phyloP scores from a whole-genome alignment of 1,139 yeast species.

The Candida sp. region DNA sequence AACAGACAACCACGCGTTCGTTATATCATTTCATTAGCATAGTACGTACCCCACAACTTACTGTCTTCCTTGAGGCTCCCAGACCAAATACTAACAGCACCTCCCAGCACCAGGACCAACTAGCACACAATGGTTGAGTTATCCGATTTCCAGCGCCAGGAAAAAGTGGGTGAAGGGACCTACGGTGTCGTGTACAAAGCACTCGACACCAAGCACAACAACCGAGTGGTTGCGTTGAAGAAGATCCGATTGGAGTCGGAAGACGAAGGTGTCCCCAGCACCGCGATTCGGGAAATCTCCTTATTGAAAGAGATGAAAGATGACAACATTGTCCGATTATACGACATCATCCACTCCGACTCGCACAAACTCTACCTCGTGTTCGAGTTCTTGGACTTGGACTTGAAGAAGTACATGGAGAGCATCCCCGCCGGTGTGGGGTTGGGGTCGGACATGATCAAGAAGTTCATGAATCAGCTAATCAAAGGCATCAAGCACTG shows the following conservation, averaged over 20 bases:
- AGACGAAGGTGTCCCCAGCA: slow-evolving; percentile 98
- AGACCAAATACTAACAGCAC: neutral
- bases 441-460: slow-evolving; percentile 87
- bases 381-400: slow-evolving; percentile 92
- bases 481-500: slow-evolving; percentile 94
- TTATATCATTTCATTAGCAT: neutral
- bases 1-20: neutral
- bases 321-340: slow-evolving; percentile 88
- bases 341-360: slow-evolving; percentile 97
- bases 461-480: slow-evolving; percentile 91
- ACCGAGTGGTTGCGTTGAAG: slow-evolving; percentile 92
- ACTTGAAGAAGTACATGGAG: slow-evolving; percentile 97
- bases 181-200: slow-evolving; percentile 99
- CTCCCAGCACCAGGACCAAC: neutral
- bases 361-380: slow-evolving; percentile 93
- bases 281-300: slow-evolving; percentile 97
- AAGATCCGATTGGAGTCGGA: slow-evolving; percentile 96
- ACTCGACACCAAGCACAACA: slow-evolving; percentile 84
- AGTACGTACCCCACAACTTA: neutral
- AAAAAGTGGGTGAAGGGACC: slow-evolving; percentile 98
- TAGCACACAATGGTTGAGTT: slow-evolving; percentile 71
- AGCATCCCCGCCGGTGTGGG: slow-evolving; percentile 92
- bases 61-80: neutral
- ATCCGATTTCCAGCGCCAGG: slow-evolving; percentile 90
- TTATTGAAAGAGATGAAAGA: slow-evolving; percentile 91